Evolutionary conservation across 73 alveolate species (phyloP), one percentile per base, ranked within the genome.

Genomic region (Urostyla sp.): DNA sequence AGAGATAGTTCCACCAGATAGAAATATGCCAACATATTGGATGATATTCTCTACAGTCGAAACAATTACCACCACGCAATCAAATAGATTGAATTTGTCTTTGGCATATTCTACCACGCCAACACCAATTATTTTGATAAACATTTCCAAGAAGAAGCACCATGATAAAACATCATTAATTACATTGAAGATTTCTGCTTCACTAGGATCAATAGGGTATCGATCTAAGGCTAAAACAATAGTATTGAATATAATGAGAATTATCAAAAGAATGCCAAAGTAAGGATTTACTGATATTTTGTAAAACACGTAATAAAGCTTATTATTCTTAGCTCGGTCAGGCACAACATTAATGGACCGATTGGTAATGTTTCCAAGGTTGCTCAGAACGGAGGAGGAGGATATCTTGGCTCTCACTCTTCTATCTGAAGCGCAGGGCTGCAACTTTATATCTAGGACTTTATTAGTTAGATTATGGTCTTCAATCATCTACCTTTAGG

Each of bases 1-100:
- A 26, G 94, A 85, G 24, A 66, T 79, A 36, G 95, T 88, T 31
- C 92, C 94, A 7, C 90, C 88, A 27, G 95, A 40, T 0, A 51
- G 58, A 27, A 44, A 15, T 24, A 48, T 26, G 4, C 49, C 58
- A n/a, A 27, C 40, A 6, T 36, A 4, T 15, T 66, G 55, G 15
- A 57, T 77, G 31, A 50, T 35, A 30, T 27, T 28, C 52, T 77
- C 88, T 6, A 30, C 37, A 11, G 46, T 35, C 0, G 80, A 34
- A 3, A 77, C 30, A 23, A 26, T 15, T 34, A 72, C 73, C 11
- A 77, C 49, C 27, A 59, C 20, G 20, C 60, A 76, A 37, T 87
- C 94, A 52, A 87, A 87, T 20, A 54, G n/a, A 60, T 87, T 78
- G 40, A 63, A 67, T 26, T 36, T 57, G 56, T 87, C 87, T 4